Conservation (phyloP, 768 basidiomycete species). For the Mycena floridula region DNA sequence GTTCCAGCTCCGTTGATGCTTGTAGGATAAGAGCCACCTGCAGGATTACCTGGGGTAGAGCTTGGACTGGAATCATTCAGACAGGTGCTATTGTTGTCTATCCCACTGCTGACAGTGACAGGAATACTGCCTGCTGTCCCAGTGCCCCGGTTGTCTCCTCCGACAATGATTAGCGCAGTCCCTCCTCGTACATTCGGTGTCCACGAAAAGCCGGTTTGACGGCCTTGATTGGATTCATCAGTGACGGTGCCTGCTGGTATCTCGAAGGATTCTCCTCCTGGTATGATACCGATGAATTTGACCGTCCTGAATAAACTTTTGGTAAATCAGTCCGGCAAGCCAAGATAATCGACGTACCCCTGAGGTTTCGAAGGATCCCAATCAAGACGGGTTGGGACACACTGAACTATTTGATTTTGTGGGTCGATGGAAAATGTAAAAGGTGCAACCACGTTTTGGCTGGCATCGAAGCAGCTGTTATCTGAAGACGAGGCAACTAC, state of each 20-base stretch:
- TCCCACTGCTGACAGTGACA: constrained; percentile 49
- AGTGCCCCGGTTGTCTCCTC: constrained; percentile 59
- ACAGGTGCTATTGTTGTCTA: constrained; percentile 46
- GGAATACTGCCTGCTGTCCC: constrained; percentile 63
- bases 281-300: constrained; percentile 68
- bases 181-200: constrained; percentile 57
- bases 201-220: constrained; percentile 70
- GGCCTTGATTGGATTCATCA: constrained; percentile 9
- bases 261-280: constrained; percentile 70
- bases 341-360: constrained; percentile 34
- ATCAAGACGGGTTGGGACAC: constrained; percentile 55
- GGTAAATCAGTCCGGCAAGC: background rate
- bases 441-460: constrained; percentile 36
- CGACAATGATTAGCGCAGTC: constrained; percentile 60
- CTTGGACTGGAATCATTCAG: constrained; percentile 58
- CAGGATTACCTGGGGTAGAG: constrained; percentile 71
- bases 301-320: constrained; percentile 35
- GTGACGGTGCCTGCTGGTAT: constrained; percentile 50
- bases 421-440: constrained; percentile 63
- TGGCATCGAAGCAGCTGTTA: constrained; percentile 54
- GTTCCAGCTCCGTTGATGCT: constrained; percentile 13
- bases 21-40: constrained; percentile 69
- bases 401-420: constrained; percentile 59
- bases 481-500: constrained; percentile 46
- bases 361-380: constrained; percentile 49